phyloP scores from a whole-genome alignment of 441 rosid species.

The Populus hybrid region DNA sequence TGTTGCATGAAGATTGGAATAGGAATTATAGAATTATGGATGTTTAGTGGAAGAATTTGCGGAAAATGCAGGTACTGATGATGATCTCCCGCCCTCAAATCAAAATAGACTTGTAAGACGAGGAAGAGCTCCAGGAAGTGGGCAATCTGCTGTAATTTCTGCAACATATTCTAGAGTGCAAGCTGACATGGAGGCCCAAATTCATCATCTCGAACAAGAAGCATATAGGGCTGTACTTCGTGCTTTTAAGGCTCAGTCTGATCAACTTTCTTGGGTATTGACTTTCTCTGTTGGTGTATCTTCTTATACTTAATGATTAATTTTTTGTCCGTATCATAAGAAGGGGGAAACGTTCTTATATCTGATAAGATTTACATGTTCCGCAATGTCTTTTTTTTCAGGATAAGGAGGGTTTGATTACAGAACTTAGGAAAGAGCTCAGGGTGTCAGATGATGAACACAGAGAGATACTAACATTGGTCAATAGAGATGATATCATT shows the following conservation, averaged over 20 bases:
- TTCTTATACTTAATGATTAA: neutral
- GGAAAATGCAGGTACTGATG: constrained; percentile 49
- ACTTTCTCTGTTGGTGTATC: constrained; percentile 12
- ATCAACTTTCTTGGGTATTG: constrained; percentile 93
- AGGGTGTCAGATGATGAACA: constrained; percentile 98
- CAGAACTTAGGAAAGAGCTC: constrained; percentile 88
- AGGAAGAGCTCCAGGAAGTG: constrained; percentile 39
- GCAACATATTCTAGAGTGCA: constrained; percentile 34
- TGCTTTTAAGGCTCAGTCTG: constrained; percentile 97
- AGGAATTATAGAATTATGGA: neutral
- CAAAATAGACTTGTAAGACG: constrained; percentile 35
- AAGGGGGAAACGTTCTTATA: neutral
- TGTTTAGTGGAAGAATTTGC: neutral
- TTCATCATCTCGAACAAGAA: constrained; percentile 92
- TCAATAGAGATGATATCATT: constrained; percentile 79
- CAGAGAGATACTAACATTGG: constrained; percentile 77
- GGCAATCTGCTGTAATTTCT: constrained; percentile 48
- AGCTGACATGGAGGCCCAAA: constrained; percentile 75
- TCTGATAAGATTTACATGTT: constrained; percentile 13
- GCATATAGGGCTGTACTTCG: constrained; percentile 88
- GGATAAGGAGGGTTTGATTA: constrained; percentile 95
- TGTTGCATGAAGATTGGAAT: neutral
- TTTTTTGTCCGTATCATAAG: neutral
- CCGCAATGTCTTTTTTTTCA: constrained; percentile 24
- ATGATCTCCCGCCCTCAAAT: constrained; percentile 45